Percentiles rank a stretch among this genome's conserved stretches.
phyloP scores from a whole-genome alignment of 768 basidiomycete species.

The Pilatotrama ljubarskyi region DNA sequence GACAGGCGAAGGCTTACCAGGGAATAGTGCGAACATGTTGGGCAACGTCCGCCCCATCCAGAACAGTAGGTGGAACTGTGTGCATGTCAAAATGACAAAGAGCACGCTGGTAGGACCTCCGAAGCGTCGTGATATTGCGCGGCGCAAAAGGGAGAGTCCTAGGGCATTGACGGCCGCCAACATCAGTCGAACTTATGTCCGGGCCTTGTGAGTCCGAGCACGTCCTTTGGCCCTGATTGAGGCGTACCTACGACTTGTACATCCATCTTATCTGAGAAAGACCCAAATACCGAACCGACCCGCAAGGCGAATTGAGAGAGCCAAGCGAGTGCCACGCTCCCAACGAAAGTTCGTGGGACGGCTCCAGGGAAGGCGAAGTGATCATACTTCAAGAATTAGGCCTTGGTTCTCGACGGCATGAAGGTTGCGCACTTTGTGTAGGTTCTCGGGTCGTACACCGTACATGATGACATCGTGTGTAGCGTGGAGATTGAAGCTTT shows the following conservation, averaged over 20 bases:
- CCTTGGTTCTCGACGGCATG: background rate
- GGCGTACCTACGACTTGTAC: constrained; percentile 69
- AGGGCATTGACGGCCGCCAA: constrained; percentile 67
- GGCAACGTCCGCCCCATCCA: constrained; percentile 94
- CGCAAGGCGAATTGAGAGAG: constrained; percentile 50
- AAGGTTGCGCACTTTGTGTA: constrained; percentile 50
- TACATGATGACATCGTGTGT: constrained; percentile 84
- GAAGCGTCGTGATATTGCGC: constrained; percentile 62
- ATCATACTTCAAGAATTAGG: constrained; percentile 63
- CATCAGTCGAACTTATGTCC: constrained; percentile 63
- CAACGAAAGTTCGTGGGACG: constrained; percentile 85
- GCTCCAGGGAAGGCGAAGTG: constrained; percentile 87
- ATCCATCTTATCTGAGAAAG: constrained; percentile 57
- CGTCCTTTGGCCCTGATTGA: too few relatives aligned
- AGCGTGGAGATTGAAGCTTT: constrained; percentile 94
- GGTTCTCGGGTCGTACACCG: constrained; percentile 46
- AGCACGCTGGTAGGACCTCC: constrained; percentile 55
- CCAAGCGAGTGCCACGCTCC: constrained; percentile 69
- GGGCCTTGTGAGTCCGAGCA: background rate
- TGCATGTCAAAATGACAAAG: constrained; percentile 69
- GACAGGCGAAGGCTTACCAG: constrained; percentile 48
- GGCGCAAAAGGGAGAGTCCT: constrained; percentile 62
- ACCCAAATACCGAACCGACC: constrained; percentile 42
- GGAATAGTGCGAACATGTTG: constrained; percentile 87
- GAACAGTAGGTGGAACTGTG: constrained; percentile 90